Evolutionary conservation across 2,329 filamentous ascomycete genomes (phyloP).

Genomic region (Claviceps spartinae): DNA sequence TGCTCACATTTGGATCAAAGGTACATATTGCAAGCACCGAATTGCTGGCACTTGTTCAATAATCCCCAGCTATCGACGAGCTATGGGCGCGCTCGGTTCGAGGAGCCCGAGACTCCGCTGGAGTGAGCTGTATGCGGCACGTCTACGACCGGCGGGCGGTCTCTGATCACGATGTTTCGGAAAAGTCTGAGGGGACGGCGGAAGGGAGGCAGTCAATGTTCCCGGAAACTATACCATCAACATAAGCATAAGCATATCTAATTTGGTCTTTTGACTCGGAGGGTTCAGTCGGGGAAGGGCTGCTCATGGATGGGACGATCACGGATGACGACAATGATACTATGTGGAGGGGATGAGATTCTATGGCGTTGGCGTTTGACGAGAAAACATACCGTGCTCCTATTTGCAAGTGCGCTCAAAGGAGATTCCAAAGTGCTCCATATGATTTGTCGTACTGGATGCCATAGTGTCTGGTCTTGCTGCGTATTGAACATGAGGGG

Average conservation of each 20-base stretch:
- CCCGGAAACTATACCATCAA: not conserved
- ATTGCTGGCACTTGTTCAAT: constrained; percentile 61
- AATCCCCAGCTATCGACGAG: constrained; percentile 25
- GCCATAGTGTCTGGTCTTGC: too few relatives aligned
- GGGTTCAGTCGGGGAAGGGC: not conserved
- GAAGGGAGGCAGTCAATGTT: not conserved
- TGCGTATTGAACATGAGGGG: too few relatives aligned
- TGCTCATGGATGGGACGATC: not conserved
- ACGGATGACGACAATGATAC: not conserved
- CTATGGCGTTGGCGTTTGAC: not conserved
- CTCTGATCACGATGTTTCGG: not conserved
- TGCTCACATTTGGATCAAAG: constrained; percentile 16
- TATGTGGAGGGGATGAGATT: not conserved
- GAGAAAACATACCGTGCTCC: too few relatives aligned
- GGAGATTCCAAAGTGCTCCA: too few relatives aligned
- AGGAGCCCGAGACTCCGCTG: constrained; percentile 19
- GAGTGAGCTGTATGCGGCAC: not conserved
- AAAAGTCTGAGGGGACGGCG: not conserved
- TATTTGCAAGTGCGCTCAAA: too few relatives aligned
- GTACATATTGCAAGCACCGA: constrained; percentile 62
- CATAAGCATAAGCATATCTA: not conserved
- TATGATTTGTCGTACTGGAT: too few relatives aligned
- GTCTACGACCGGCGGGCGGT: not conserved
- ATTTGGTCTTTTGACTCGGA: not conserved
- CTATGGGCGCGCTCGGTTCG: constrained; percentile 25